Base-by-base conservation (phyloP, 139 green algal species). In the Prasinococcaceae sp. region DNA sequence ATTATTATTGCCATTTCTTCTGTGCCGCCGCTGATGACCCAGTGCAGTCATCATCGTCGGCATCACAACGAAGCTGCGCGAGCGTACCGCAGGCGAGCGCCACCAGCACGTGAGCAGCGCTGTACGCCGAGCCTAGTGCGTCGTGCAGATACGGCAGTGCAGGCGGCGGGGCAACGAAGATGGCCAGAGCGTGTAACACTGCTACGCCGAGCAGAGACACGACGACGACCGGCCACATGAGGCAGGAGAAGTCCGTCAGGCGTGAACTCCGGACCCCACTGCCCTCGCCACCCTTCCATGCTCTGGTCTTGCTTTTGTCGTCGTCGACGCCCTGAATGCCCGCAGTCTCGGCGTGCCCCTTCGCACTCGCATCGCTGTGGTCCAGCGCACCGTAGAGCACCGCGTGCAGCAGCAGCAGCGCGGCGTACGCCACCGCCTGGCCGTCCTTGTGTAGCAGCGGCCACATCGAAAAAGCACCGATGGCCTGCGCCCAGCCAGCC, bases 371-470 rank as follows among this genome's bases (percentile, higher is more conserved):
- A n/a, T n/a, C n/a, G n/a, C n/a, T n/a, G n/a, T n/a, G 35, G 49
- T 24, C 4, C 25, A 33, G 6, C 24, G 12, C 19, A 46, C 19
- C 24, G n/a, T 9, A 51, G 37, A 36, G 35, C 22, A 32, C 10
- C 43, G 12, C n/a, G 50, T 62, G 61, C 14, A 65, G 36, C 14
- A 38, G 16, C 10, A 47, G 33, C 6, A 53, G 35, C 3, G 58
- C 58, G 20, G 61, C 8, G 51, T 92, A 92, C n/a, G 83, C 73
- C 44, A 81, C 23, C 3, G 33, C 51, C 25, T 90, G 57, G 1
- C 83, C 76, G 57, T 97, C 90, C 2, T 79, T 65, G 28, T 70
- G 53, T 2, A 98, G 78, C 46, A 98, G 71, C 0, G 90, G 90
- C 45, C 64, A 88, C 84, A 97, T 94, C 60, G 70, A 87, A 55